Evolutionary conservation across 2,329 filamentous ascomycete genomes (phyloP).

Genomic region (Fusarium clavum): DNA sequence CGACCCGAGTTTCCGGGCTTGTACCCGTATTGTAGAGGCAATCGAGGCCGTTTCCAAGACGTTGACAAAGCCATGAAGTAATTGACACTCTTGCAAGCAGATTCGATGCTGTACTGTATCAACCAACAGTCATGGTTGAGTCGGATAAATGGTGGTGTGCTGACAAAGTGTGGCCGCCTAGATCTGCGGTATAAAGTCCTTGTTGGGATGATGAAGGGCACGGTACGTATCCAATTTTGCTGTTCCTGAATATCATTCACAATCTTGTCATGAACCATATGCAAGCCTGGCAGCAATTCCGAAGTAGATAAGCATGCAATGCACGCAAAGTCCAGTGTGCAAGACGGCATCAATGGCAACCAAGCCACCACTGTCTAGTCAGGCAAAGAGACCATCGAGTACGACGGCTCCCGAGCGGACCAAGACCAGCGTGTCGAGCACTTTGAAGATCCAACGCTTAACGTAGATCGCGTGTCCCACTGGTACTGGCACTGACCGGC

Average conservation of each 20-base stretch:
- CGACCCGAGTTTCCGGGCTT: neutral
- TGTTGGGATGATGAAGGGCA: conserved; percentile 24
- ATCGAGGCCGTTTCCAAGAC: neutral
- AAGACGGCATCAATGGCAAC: conserved; percentile 5
- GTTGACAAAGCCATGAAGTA: neutral
- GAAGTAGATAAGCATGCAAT: neutral
- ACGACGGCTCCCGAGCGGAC: neutral
- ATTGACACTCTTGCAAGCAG: neutral
- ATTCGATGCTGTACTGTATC: neutral
- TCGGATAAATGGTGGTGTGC: conserved; percentile 21
- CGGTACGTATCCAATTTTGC: conserved; percentile 19
- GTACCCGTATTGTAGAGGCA: neutral
- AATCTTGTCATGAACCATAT: conserved; percentile 16
- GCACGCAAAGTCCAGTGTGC: neutral
- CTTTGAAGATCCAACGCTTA: conserved; percentile 20
- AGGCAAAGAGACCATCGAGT: neutral
- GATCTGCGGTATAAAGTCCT: conserved; percentile 34
- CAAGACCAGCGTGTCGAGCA: neutral
- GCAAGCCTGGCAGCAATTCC: conserved; percentile 13
- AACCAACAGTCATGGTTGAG: neutral
- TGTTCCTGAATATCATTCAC: conserved; percentile 38
- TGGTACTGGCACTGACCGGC: conserved; percentile 14
- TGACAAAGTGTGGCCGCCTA: conserved; percentile 25
- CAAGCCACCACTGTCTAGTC: neutral
- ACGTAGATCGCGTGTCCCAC: conserved; percentile 43